Conservation (phyloP, 495 filamentous ascomycete genomes). For the Aspergillus coremiiformis region DNA sequence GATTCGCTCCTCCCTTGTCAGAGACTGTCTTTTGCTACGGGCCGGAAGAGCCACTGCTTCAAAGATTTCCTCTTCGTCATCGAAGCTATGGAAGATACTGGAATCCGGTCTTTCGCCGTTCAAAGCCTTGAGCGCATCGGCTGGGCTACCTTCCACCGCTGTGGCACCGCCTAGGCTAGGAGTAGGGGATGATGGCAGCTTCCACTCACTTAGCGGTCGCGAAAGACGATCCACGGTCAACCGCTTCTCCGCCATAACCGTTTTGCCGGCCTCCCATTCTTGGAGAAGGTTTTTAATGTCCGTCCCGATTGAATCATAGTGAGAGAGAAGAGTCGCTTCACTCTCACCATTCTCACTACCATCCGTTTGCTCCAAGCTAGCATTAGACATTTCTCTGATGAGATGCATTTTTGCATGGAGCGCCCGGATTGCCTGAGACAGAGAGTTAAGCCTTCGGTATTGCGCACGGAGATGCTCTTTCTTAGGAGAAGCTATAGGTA, state of each 20-base stretch:
- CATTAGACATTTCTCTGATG: slow-evolving; percentile 80
- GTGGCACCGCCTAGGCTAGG: slow-evolving; percentile 78
- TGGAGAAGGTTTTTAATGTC: slow-evolving; percentile 77
- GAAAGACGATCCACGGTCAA: slow-evolving; percentile 54
- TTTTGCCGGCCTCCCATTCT: slow-evolving; percentile 85
- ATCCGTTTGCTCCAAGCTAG: slow-evolving; percentile 64
- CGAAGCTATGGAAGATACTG: slow-evolving; percentile 23
- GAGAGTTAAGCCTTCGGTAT: slow-evolving; percentile 72
- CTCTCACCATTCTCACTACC: slow-evolving; percentile 56
- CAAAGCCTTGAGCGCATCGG: slow-evolving; percentile 67
- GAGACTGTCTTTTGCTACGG: slow-evolving; percentile 53
- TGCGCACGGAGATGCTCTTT: slow-evolving; percentile 78
- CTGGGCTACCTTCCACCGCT: slow-evolving; percentile 72
- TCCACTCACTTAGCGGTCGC: slow-evolving; percentile 54
- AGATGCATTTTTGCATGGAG: slow-evolving; percentile 94
- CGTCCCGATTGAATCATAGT: slow-evolving; percentile 89
- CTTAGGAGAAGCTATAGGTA: slow-evolving; percentile 61
- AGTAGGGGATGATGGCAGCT: slow-evolving; percentile 70
- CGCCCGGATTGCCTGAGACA: slow-evolving; percentile 84
- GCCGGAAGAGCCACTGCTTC: slow-evolving; percentile 76
- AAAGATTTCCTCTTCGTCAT: slow-evolving; percentile 75
- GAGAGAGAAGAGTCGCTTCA: slow-evolving; percentile 66
- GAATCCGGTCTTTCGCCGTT: slow-evolving; percentile 52
- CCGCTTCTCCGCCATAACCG: slow-evolving; percentile 59
- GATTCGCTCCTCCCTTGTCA: slow-evolving; percentile 84